Percentiles rank a stretch among this genome's conserved stretches.
Evolutionary conservation across 225 moss, liverwort and hornwort species (phyloP).

Genomic region (Rhytidiadelphus loreus): DNA sequence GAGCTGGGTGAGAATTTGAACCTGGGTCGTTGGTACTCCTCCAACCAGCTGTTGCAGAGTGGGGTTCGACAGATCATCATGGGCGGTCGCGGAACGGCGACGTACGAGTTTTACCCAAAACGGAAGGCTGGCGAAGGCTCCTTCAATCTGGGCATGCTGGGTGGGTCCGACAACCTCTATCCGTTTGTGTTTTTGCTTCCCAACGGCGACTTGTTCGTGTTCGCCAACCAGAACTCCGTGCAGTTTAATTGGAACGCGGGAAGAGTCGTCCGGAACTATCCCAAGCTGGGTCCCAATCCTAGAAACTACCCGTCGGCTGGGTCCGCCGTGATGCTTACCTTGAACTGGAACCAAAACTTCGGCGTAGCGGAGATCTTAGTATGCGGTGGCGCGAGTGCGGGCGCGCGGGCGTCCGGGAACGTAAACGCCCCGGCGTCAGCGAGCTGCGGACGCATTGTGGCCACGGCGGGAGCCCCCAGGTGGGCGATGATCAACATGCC

Average conservation of each 20-base stretch:
- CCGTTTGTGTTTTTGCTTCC: constrained; percentile 35
- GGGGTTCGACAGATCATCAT: constrained; percentile 25
- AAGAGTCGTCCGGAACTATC: neutral
- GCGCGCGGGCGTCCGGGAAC: neutral
- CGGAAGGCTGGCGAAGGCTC: constrained; percentile 2
- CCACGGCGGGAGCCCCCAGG: constrained; percentile 1
- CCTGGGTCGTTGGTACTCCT: constrained; percentile 1
- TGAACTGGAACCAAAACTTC: neutral
- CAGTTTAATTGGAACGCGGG: constrained; percentile 12
- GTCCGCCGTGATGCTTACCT: constrained; percentile 21
- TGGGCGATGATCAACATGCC: constrained; percentile 62
- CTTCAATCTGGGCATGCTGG: neutral
- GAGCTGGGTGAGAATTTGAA: neutral
- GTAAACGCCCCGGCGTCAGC: constrained; percentile 15
- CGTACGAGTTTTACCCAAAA: constrained; percentile 29
- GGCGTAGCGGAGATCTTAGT: constrained; percentile 5
- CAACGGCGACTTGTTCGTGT: constrained; percentile 18
- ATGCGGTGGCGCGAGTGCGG: constrained; percentile 36
- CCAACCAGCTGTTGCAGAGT: constrained; percentile 14
- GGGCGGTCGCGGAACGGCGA: constrained; percentile 1
- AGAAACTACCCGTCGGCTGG: constrained; percentile 40
- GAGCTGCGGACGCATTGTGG: constrained; percentile 48
- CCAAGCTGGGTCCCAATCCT: neutral
- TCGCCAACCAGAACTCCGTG: constrained; percentile 15
- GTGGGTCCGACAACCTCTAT: constrained; percentile 9